A percentile compares a stretch with the other conserved stretches of the same genome.
Evolutionary conservation across 1,284 basidiomycete genomes (phyloP).

Genomic region (Neonothopanus nambi): DNA sequence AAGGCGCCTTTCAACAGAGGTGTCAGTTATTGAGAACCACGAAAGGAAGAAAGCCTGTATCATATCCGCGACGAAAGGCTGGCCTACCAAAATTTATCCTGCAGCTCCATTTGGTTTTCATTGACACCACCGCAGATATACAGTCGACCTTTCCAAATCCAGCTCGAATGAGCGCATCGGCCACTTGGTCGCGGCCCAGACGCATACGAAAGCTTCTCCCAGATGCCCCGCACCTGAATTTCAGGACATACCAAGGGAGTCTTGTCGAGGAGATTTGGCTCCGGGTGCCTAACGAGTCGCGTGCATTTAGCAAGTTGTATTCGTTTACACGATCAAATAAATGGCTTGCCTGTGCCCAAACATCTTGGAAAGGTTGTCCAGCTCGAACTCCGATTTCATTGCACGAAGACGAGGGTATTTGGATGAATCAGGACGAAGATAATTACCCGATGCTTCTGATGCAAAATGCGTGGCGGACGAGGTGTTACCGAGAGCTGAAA

Average conservation of each 20-base stretch:
- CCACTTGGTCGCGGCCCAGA: neutral
- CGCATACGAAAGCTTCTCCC: slow-evolving; percentile 4
- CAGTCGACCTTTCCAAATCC: slow-evolving; percentile 5
- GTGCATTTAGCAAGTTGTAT: neutral
- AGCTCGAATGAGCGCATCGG: neutral
- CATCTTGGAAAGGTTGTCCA: neutral
- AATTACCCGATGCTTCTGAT: neutral
- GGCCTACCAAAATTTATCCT: neutral
- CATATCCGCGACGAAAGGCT: neutral
- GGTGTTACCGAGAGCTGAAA: slow-evolving; percentile 1
- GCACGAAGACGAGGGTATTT: neutral
- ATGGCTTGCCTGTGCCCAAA: neutral
- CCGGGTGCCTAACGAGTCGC: slow-evolving; percentile 1
- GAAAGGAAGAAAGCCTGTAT: neutral
- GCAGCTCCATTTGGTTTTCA: neutral
- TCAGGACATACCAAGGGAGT: neutral
- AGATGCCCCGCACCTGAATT: slow-evolving; percentile 4
- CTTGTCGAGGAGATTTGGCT: slow-evolving; percentile 3
- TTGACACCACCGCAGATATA: slow-evolving; percentile 5
- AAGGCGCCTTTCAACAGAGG: neutral
- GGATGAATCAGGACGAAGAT: neutral
- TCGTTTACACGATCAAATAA: too few relatives aligned
- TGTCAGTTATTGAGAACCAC: neutral
- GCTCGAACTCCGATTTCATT: neutral
- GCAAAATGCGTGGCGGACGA: neutral